A percentile compares a stretch with the other conserved stretches of the same genome.
These are phyloP conservation scores for Zasmidium angulare DNA, from an alignment of 2,329 filamentous ascomycete species.

Conservation along the genomic window DNA sequence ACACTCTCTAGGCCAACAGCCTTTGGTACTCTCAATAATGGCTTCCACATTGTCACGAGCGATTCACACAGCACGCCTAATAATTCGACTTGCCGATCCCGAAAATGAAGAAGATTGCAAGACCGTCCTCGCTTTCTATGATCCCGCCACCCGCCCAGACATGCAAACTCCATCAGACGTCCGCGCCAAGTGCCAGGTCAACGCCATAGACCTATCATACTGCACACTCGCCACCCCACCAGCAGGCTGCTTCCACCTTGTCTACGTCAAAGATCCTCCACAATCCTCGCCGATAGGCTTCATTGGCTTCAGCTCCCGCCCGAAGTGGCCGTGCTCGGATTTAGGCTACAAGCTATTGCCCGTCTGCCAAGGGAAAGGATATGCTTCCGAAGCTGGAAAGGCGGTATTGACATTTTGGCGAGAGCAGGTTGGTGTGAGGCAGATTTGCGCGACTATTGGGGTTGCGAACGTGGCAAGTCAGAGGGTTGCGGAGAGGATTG, in stretches of 20 bases:
- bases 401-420: conserved; percentile 6
- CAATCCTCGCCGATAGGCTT: background rate
- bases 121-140: background rate
- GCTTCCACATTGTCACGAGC: background rate
- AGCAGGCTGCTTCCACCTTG: conserved; percentile 6
- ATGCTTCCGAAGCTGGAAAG: conserved; percentile 9
- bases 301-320: conserved; percentile 6
- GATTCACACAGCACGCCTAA: background rate
- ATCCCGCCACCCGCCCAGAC: background rate
- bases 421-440: conserved; percentile 7
- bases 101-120: background rate
- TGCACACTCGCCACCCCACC: conserved; percentile 2
- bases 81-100: background rate
- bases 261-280: conserved; percentile 3
- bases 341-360: conserved; percentile 10
- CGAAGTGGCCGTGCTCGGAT: conserved; percentile 10
- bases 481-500: conserved; percentile 8
- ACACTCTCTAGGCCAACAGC: no score
- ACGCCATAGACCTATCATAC: background rate
- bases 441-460: conserved; percentile 5
- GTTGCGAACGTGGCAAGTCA: conserved; percentile 1
- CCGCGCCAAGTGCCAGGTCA: background rate
- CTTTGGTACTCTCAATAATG: no score
- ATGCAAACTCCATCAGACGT: background rate
- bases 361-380: conserved; percentile 2